Percentiles rank a stretch among this genome's conserved stretches.
These are phyloP conservation scores for Coemansia sp. DNA, from an alignment of 192 early-diverging fungal species.

Conservation along the genomic window DNA sequence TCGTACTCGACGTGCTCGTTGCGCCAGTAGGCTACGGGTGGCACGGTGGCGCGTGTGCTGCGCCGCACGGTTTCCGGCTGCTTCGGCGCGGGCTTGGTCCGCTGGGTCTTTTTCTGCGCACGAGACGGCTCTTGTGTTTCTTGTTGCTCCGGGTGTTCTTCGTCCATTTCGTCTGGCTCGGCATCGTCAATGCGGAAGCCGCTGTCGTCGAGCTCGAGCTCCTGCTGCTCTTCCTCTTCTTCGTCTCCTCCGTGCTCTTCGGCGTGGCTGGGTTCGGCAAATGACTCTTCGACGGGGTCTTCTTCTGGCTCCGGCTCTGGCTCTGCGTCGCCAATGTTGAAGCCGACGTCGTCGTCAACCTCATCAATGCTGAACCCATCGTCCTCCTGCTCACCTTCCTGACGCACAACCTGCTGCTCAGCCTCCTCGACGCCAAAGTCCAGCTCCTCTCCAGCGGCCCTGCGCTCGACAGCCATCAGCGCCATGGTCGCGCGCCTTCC, in stretches of 20 bases:
- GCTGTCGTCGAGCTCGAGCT: too few species aligned
- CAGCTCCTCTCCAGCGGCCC: slow-evolving; percentile 2
- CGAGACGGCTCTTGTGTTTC: not conserved
- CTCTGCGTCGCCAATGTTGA: too few species aligned
- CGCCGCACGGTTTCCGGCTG: slow-evolving; percentile 16
- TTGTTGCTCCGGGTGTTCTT: not conserved
- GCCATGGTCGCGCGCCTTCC: slow-evolving; percentile 29
- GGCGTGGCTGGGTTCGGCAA: not conserved
- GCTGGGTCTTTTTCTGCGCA: slow-evolving; percentile 1
- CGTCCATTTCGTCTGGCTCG: not conserved
- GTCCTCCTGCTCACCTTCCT: not conserved
- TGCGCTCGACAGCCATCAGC: slow-evolving; percentile 1
- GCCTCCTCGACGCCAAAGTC: slow-evolving; percentile 7
- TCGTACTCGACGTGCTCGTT: slow-evolving; percentile 53
- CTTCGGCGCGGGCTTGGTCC: not conserved
- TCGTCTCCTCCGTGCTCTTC: slow-evolving; percentile 7
- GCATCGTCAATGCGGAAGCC: too few species aligned
- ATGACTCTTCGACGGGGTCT: not conserved
- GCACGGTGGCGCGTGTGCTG: slow-evolving; percentile 37
- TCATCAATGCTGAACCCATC: too few species aligned
- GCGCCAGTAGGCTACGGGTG: slow-evolving; percentile 47
- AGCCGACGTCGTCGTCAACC: too few species aligned
- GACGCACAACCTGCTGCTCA: too few species aligned
- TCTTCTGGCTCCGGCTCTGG: not conserved
- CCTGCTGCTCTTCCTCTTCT: not conserved